phyloP scores from a whole-genome alignment of 768 basidiomycete genomes.

The Amanita molliuscula region DNA sequence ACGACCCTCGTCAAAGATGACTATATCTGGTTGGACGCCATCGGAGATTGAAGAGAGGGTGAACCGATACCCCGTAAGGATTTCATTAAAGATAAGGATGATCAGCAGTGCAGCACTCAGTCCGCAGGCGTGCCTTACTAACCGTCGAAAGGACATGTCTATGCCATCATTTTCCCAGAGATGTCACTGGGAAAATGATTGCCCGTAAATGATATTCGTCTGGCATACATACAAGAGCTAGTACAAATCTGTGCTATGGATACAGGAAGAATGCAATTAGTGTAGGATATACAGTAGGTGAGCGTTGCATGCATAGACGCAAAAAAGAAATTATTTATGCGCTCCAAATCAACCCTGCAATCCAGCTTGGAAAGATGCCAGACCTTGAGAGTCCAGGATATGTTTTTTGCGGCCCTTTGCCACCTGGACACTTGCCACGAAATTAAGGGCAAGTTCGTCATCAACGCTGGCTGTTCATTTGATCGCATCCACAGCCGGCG shows the following conservation, averaged over 20 bases:
- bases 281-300: too few relatives aligned
- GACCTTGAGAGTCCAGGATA: not conserved
- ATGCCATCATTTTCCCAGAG: too few relatives aligned
- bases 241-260: not conserved
- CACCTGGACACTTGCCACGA: not conserved
- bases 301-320: not conserved
- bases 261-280: too few relatives aligned
- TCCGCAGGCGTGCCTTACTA: not conserved
- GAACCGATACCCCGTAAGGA: not conserved
- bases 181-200: too few relatives aligned
- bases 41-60: not conserved
- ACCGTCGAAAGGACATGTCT: not conserved
- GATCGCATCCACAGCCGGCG: slow-evolving; percentile 11
- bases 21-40: not conserved
- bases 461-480: not conserved
- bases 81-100: not conserved
- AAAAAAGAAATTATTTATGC: not conserved
- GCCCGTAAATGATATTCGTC: too few relatives aligned
- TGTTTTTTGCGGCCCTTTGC: not conserved
- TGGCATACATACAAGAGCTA: not conserved
- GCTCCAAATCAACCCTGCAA: not conserved
- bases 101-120: not conserved
- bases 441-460: not conserved
- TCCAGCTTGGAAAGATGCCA: not conserved
- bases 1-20: not conserved